phyloP scores from a whole-genome alignment of 305 asterid genomes.

The Fraxinus sp. region DNA sequence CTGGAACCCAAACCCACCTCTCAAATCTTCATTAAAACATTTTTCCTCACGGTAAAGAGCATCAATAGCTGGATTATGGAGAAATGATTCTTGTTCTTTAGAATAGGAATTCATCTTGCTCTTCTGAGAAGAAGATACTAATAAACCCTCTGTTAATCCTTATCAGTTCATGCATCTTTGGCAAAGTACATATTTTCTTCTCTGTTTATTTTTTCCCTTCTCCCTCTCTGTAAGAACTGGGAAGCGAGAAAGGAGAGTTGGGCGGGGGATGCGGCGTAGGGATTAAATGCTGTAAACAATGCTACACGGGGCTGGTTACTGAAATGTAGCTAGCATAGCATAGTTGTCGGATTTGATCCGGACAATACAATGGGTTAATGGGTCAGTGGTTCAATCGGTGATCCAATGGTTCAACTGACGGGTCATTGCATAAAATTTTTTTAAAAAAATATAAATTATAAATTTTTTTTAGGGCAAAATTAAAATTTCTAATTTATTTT shows the following conservation, averaged over 20 bases:
- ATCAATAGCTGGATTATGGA: conserved; percentile 56
- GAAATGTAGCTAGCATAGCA: background rate
- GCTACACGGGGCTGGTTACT: too few relatives aligned
- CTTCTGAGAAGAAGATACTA: background rate
- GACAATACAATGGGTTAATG: too few relatives aligned
- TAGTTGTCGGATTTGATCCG: too few relatives aligned
- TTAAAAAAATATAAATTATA: too few relatives aligned
- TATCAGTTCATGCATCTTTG: background rate
- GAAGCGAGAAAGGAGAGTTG: background rate
- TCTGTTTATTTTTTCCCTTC: background rate
- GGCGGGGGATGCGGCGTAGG: background rate
- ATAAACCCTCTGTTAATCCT: background rate
- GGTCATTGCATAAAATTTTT: too few relatives aligned
- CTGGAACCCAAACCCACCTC: conserved; percentile 30
- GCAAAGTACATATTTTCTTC: background rate
- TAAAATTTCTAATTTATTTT: too few relatives aligned
- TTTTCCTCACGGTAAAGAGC: conserved; percentile 71
- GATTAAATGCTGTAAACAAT: background rate
- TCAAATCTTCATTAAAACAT: conserved; percentile 50
- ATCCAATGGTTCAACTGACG: too few relatives aligned
- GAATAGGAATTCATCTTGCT: conserved; percentile 22
- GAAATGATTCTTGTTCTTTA: conserved; percentile 37
- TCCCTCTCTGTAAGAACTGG: background rate
- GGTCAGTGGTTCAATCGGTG: too few relatives aligned
- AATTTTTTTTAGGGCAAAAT: too few relatives aligned